phyloP scores from a whole-genome alignment of 2,329 filamentous ascomycete genomes.

The Aspergillus sp. region DNA sequence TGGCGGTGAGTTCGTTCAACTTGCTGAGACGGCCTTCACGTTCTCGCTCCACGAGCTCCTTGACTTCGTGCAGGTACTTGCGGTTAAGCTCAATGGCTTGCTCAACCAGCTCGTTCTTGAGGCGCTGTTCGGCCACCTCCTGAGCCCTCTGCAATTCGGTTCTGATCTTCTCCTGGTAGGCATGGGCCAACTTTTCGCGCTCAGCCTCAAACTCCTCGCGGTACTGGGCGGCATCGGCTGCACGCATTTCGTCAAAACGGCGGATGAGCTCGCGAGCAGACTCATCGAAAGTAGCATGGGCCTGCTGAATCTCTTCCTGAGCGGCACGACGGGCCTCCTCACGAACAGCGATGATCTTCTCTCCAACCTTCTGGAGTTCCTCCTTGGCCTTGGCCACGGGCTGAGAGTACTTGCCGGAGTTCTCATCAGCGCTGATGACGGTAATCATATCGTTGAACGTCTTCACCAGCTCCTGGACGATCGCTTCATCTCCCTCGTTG shows the following conservation, averaged over 20 bases:
- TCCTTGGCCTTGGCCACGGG: constrained; percentile 84
- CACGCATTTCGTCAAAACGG: constrained; percentile 82
- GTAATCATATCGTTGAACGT: constrained; percentile 96
- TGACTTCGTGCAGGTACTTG: constrained; percentile 76
- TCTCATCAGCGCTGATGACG: constrained; percentile 84
- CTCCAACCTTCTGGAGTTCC: constrained; percentile 75
- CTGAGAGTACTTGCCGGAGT: constrained; percentile 72
- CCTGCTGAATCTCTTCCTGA: constrained; percentile 70
- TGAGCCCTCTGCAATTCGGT: constrained; percentile 77
- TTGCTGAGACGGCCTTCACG: constrained; percentile 83
- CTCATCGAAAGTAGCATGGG: constrained; percentile 77
- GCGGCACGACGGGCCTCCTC: constrained; percentile 68
- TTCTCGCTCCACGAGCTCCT: constrained; percentile 82
- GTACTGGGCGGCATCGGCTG: constrained; percentile 77
- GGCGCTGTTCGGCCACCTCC: constrained; percentile 77
- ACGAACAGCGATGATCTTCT: constrained; percentile 75
- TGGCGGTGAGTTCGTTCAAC: constrained; percentile 74
- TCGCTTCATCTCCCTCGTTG: constrained; percentile 74
- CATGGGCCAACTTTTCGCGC: constrained; percentile 73
- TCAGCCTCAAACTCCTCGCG: constrained; percentile 86
- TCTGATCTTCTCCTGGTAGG: constrained; percentile 77
- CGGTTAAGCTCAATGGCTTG: constrained; percentile 88
- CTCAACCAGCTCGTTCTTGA: constrained; percentile 82
- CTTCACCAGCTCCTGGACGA: constrained; percentile 90
- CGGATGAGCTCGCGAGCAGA: constrained; percentile 84